Conservation (phyloP, 306 rosid species). For the Acacia melanoxylon region DNA sequence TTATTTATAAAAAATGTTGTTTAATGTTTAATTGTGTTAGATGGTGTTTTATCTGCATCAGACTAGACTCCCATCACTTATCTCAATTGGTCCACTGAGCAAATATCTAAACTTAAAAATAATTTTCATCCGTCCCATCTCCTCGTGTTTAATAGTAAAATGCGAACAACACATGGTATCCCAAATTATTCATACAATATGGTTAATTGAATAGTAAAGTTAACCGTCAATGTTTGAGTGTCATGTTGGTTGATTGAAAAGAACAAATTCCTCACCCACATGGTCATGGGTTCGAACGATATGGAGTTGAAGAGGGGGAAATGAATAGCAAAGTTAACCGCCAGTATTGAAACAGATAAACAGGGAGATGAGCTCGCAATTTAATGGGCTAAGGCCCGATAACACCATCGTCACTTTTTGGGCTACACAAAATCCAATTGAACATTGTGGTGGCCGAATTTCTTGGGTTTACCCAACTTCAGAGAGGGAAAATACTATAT, state of each 20-base stretch:
- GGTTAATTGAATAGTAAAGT: not conserved
- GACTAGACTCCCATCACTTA: not conserved
- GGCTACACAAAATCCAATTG: not conserved
- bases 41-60: not conserved
- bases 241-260: too few relatives aligned
- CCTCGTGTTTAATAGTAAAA: not conserved
- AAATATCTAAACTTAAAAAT: not conserved
- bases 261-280: too few relatives aligned
- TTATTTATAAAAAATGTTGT: not conserved
- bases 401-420: not conserved
- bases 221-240: too few relatives aligned
- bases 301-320: too few relatives aligned
- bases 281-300: too few relatives aligned
- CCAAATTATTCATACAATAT: too few relatives aligned
- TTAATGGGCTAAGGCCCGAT: not conserved
- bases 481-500: too few relatives aligned
- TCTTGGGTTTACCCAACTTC: too few relatives aligned
- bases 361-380: not conserved
- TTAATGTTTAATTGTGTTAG: not conserved
- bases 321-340: not conserved
- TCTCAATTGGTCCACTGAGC: not conserved
- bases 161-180: not conserved
- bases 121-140: not conserved
- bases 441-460: not conserved
- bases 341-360: not conserved